phyloP scores from a whole-genome alignment of 257 asterid species.

The Eustoma russellianum region DNA sequence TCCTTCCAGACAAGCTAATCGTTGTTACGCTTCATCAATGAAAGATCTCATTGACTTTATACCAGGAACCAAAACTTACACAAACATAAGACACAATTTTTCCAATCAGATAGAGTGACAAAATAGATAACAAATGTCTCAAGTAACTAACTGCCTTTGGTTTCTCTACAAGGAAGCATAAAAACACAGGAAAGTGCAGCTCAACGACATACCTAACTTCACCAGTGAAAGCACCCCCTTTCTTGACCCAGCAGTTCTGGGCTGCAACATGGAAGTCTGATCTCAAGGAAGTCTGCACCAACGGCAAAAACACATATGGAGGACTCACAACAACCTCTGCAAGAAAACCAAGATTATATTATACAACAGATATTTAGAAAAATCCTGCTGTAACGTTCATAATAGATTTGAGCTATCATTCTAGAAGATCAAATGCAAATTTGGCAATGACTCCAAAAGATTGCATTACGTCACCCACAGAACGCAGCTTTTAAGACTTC shows the following conservation, averaged over 20 bases:
- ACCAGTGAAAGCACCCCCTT: slow-evolving; percentile 98
- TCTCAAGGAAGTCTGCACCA: slow-evolving; percentile 52
- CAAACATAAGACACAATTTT: no score
- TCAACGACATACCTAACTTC: slow-evolving; percentile 66
- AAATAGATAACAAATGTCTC: no score
- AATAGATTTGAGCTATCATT: no score
- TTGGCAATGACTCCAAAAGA: no score
- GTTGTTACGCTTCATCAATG: background rate
- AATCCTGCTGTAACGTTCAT: no score
- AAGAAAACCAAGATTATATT: slow-evolving; percentile 6
- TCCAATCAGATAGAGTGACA: no score
- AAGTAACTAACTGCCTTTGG: no score
- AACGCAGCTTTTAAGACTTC: no score
- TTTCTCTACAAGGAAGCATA: background rate
- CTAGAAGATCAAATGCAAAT: no score
- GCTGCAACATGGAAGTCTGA: slow-evolving; percentile 92
- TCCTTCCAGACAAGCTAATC: background rate
- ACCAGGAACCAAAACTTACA: no score
- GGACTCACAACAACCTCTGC: slow-evolving; percentile 99
- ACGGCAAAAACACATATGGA: slow-evolving; percentile 76
- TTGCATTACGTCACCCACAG: no score
- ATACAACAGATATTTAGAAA: background rate
- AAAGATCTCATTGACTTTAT: background rate
- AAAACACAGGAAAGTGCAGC: background rate
- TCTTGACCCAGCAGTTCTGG: slow-evolving; percentile 97